Conservation (phyloP, 2,329 filamentous ascomycete genomes). For the Neopestalotiopsis sp. region DNA sequence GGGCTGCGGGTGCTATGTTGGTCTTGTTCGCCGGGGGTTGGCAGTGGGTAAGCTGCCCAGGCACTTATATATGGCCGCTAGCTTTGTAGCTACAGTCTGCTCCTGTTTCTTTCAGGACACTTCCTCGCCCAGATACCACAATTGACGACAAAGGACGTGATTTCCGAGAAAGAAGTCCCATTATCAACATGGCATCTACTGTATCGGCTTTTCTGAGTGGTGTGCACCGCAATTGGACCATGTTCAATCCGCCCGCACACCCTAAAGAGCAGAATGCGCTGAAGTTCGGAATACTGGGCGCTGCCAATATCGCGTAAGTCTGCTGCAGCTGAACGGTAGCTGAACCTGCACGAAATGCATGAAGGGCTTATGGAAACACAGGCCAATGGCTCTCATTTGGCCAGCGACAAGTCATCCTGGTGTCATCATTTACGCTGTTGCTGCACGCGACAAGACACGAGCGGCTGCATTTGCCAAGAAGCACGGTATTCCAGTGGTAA, state of each 20-base stretch:
- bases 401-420: conserved; percentile 13
- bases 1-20: background rate
- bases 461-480: conserved; percentile 15
- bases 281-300: conserved; percentile 6
- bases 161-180: background rate
- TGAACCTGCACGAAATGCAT: background rate
- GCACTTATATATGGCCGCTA: no score
- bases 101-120: no score
- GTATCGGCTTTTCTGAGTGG: background rate
- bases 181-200: background rate
- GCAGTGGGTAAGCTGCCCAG: no score
- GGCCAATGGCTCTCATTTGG: conserved; percentile 13
- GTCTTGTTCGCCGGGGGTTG: background rate
- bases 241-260: background rate
- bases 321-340: background rate
- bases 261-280: background rate
- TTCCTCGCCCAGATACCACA: no score
- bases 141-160: background rate
- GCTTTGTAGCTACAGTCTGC: no score
- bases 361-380: background rate
- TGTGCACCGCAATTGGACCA: conserved; percentile 2
- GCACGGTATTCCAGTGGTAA: conserved; percentile 12
- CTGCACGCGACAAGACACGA: conserved; percentile 8
- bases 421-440: conserved; percentile 12
- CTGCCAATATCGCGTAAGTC: conserved; percentile 3